A percentile compares a stretch with the other conserved stretches of the same genome.
Evolutionary conservation across 106 monocot genomes (phyloP).

Genomic region (Dactylorhiza incarnata): DNA sequence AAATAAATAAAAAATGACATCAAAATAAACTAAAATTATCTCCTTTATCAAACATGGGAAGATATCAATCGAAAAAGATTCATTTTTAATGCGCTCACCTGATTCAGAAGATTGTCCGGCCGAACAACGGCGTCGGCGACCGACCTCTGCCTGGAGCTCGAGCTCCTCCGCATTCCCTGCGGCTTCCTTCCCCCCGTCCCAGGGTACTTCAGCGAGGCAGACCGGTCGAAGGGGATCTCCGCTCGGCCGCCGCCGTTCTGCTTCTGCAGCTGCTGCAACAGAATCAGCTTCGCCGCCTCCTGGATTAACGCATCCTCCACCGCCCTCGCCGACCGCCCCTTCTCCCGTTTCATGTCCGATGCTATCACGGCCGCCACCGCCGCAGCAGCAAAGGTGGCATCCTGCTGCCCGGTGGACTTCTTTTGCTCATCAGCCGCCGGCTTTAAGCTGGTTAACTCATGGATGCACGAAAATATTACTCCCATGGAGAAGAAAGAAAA

Average conservation of each 20-base stretch:
- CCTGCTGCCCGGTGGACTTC: not conserved
- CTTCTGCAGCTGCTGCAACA: conserved; percentile 33
- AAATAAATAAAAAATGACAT: too few species aligned
- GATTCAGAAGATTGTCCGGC: conserved; percentile 65
- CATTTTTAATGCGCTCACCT: too few species aligned
- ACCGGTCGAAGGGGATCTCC: conserved; percentile 47
- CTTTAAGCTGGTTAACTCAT: conserved; percentile 1
- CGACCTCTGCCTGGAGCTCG: conserved; percentile 65
- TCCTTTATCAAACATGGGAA: too few species aligned
- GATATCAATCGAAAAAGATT: too few species aligned
- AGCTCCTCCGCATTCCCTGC: conserved; percentile 60
- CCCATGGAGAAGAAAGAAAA: conserved; percentile 36
- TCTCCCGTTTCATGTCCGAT: conserved; percentile 21
- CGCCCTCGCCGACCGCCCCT: conserved; percentile 14
- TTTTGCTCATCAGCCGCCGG: not conserved
- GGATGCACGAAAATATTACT: conserved; percentile 49
- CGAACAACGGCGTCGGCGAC: conserved; percentile 49
- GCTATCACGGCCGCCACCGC: conserved; percentile 7
- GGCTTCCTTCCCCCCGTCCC: conserved; percentile 22
- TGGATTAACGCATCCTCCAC: conserved; percentile 27
- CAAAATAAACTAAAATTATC: too few species aligned
- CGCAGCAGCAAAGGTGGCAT: not conserved
- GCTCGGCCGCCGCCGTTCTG: conserved; percentile 10
- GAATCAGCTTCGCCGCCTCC: conserved; percentile 48
- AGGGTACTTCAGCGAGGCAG: conserved; percentile 43